Percentiles rank a stretch among this genome's conserved stretches.
Evolutionary conservation across 768 basidiomycete species (phyloP).

Genomic region (Cystofilobasidium macerans): DNA sequence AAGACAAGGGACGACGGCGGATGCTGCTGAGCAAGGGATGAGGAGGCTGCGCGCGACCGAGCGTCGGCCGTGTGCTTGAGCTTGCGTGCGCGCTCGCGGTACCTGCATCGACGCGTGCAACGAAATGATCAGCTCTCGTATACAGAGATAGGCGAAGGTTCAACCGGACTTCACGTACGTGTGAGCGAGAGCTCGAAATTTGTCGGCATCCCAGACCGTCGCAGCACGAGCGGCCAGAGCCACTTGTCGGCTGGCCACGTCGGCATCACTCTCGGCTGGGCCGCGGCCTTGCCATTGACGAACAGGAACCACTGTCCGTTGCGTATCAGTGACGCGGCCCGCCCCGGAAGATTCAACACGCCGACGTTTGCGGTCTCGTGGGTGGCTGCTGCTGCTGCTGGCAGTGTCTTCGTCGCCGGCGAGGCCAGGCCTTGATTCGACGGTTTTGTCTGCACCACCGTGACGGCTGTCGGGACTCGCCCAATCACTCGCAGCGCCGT

Average conservation of each 20-base stretch:
- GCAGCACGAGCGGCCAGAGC: no score
- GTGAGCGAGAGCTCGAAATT: conserved; percentile 8
- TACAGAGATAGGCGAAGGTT: neutral
- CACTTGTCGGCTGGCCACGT: neutral
- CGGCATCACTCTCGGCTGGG: neutral
- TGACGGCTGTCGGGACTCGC: no score
- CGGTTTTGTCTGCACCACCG: no score
- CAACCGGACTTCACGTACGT: neutral
- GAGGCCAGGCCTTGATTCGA: no score
- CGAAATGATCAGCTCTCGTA: neutral
- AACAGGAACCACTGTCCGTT: no score
- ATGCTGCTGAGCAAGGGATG: neutral
- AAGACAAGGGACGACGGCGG: conserved; percentile 13
- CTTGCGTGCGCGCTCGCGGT: conserved; percentile 7
- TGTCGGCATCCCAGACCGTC: conserved; percentile 8
- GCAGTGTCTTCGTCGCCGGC: no score
- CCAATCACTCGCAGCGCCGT: no score
- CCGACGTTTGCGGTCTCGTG: no score
- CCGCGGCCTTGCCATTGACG: no score
- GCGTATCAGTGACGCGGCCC: no score
- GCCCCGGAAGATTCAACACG: no score
- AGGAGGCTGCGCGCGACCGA: conserved; percentile 7
- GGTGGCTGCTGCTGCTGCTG: no score
- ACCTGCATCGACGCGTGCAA: conserved; percentile 15
- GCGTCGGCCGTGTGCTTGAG: conserved; percentile 24